Evolutionary conservation across 2,329 filamentous ascomycete species (phyloP), one percentile per base, ranked within the genome.

Genomic region (Aspergillus bombycis): DNA sequence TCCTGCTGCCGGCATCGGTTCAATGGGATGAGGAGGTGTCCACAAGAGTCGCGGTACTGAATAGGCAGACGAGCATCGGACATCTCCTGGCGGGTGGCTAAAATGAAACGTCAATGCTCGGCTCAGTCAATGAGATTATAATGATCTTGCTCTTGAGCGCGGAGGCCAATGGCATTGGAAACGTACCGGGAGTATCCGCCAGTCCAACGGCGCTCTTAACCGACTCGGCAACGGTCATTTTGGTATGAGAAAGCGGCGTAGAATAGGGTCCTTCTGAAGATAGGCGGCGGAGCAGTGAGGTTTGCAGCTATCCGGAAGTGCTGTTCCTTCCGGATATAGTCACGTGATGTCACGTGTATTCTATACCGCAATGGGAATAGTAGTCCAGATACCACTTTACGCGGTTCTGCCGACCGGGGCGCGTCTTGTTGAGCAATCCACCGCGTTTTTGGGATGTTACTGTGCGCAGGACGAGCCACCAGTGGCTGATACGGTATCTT

Each of bases 11-110:
- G 93, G 86, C 95, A 99, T 76, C 91, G 91, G 84, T 99, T 99
- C 72, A 99, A 86, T 19, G 95, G 95, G 68, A 98, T 97, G 67
- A 98, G 85, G 54, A 99, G 90, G 81, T 95, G 89, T 67, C 94
- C 95, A 83, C 95, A 99, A 82, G 90, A 94, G 82, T 99, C 95
- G 78, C 95, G 89, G 86, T 99, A 99, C 73, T 91, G 86, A 60
- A 98, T 81, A 14, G 95, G 94, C 58, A 98, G 86, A 76, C 88
- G 90, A 71, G 94, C 94, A 74, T 93, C 92, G 76, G 92, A 90
- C 94, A 98, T 98, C 81, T 95, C 91, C 84, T 96, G 90, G 80
- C 93, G 88, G 65, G 75, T 74, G 74, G 69, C 68, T 70, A 61
- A 58, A 67, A 67, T 28, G 43, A 48, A 48, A 48, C 53, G 65